Evolutionary conservation across 2,329 filamentous ascomycete genomes (phyloP).

Genomic region (Zymoseptoria crescenta): DNA sequence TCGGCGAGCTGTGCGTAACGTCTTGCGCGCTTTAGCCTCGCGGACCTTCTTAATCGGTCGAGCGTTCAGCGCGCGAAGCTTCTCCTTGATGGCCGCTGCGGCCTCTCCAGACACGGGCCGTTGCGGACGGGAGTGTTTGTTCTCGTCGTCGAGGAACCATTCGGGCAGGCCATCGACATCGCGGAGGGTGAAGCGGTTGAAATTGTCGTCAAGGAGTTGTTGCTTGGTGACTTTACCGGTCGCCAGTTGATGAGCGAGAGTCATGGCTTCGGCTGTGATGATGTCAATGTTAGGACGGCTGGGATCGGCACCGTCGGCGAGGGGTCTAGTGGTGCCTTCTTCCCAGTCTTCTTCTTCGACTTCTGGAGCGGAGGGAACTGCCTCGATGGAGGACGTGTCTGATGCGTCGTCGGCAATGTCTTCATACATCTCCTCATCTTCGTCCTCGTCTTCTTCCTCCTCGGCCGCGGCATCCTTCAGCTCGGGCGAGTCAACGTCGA

Average conservation of each 20-base stretch:
- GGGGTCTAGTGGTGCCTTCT: conserved; percentile 48
- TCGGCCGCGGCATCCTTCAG: conserved; percentile 16
- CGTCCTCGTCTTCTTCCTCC: conserved; percentile 15
- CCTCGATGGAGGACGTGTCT: neutral
- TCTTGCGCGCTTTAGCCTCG: conserved; percentile 94
- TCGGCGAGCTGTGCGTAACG: conserved; percentile 83
- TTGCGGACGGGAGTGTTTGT: conserved; percentile 70
- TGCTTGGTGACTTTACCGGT: conserved; percentile 72
- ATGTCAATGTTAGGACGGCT: conserved; percentile 83
- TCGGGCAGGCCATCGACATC: conserved; percentile 88
- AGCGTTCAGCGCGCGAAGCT: conserved; percentile 83
- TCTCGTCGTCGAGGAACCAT: conserved; percentile 95
- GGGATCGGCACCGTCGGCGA: conserved; percentile 39
- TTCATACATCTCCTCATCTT: conserved; percentile 2
- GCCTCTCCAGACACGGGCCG: conserved; percentile 89
- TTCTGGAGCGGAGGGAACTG: conserved; percentile 24
- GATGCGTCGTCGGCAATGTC: neutral
- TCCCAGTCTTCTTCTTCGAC: conserved; percentile 51
- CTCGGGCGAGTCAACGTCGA: conserved; percentile 30
- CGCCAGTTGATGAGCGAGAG: conserved; percentile 83
- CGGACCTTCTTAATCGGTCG: conserved; percentile 98
- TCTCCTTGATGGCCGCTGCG: conserved; percentile 87
- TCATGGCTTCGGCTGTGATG: conserved; percentile 99
- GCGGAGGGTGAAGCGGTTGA: conserved; percentile 87
- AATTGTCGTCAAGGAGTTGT: conserved; percentile 81